Evolutionary conservation across 2,329 filamentous ascomycete species (phyloP), one percentile per base, ranked within the genome.

Genomic region (Ophiobolus disseminans): DNA sequence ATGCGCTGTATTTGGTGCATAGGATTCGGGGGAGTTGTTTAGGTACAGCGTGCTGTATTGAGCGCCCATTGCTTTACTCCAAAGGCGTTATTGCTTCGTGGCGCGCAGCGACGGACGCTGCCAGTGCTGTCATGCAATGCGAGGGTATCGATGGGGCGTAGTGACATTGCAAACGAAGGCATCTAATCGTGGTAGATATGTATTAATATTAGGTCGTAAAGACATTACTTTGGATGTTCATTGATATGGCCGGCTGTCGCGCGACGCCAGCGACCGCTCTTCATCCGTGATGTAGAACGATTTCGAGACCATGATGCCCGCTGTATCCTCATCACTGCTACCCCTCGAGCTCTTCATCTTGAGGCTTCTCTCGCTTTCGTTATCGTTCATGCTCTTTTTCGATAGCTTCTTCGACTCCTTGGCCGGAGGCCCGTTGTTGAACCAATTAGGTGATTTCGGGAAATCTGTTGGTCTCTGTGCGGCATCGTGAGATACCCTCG

Each of bases 271-370:
- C 14, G 51, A 55, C 28, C 62, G 45, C 39, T 66, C 60, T 23
- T 68, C 65, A 30, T 70, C 68, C 3, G 63, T 62, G 9, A 70
- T 58, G 43, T 61, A 62, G 28, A 70, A 70, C 3, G 59, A 62
- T 21, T 62, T 66, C 14, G 60, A 63, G 9, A 70, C 67, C 62
- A 68, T 63, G 13, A 70, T 69, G 11, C 58, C 56, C 56, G 66
- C 66, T 0, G 46, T 45, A 1, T 66, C 60, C 7, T 66, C 62
- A 4, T 54, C 55, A 17, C 57, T 64, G 13, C 38, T 55, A 10
- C 54, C 45, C 14, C 17, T 26, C 3, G 54, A 40, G 14, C 49
- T 62, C 53, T 60, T 57, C 26, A 54, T 36, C 10, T 55, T 58
- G 28, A 69, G 32, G 32, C 60, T 65, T 34, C 48, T 54, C 28